Base-by-base conservation (phyloP, 208 protist species). In the Strigomonas culicis region DNA sequence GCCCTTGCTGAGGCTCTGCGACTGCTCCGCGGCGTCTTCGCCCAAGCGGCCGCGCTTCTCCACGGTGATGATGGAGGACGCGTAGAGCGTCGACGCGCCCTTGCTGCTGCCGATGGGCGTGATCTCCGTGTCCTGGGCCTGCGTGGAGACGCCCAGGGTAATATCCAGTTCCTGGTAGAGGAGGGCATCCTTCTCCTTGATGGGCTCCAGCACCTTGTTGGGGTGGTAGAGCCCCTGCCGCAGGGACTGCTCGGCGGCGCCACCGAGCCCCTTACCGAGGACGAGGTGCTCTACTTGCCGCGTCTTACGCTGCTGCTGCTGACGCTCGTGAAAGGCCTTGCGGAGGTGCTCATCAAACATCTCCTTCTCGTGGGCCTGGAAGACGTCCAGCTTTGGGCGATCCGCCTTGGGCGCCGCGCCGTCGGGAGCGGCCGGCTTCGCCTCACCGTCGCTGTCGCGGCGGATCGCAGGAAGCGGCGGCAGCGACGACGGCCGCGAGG, bases 251-350 rank as follows among this genome's bases (percentile, higher is more conserved):
- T 86, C 73, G 1, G 89, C 89, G 0, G 39, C 49, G 19, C 58
- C 57, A 47, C 89, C 89, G 19, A 95, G 69, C 19, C 89, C 89
- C 58, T 80, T 87, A 17, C 85, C 89, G 30, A 95, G 73, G 8
- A 83, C 70, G 4, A 91, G 56, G 3, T 82, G 68, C 21, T 89
- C 68, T 25, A 95, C 68, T 47, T 89, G 79, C 0, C 64, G 70
- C 25, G 79, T 63, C 19, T 70, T 74, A 13, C 68, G 53, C 17
- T 74, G 27, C 1, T 31, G 55, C 55, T 88, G 84, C 56, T 86
- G 77, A 17, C 77, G 56, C 24, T 70, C 59, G 0, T 76, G 80
- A 72, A 95, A 92, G 25, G 66, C 84, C 1, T 89, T 77, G 6
- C 64, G 65, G n/a, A 91, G 66, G 27, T 83, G 74, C 34, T 65